phyloP scores from a whole-genome alignment of 116 monocot species.

The Dioscorea cayenensis region DNA sequence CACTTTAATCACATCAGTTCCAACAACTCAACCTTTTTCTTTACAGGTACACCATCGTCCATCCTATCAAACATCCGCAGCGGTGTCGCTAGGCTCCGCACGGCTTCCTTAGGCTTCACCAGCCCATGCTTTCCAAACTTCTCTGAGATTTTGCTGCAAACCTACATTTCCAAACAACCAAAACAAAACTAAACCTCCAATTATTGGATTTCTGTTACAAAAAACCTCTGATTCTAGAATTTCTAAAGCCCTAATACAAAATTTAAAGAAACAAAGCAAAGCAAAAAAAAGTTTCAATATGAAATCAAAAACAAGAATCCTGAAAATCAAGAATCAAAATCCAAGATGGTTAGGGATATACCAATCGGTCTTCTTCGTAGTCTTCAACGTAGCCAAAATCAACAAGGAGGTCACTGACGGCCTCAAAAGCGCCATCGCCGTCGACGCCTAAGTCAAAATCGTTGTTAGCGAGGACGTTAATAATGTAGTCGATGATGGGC shows the following conservation, averaged over 20 bases:
- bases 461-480: slow-evolving; percentile 97
- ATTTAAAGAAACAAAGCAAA: too few species aligned
- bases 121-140: too few species aligned
- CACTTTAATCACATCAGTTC: slow-evolving; percentile 61
- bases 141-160: too few species aligned
- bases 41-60: slow-evolving; percentile 68
- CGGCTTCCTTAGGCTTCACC: too few species aligned
- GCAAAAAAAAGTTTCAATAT: too few species aligned
- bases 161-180: too few species aligned
- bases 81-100: slow-evolving; percentile 78
- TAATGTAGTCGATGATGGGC: slow-evolving; percentile 93
- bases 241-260: too few species aligned
- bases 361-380: slow-evolving; percentile 53
- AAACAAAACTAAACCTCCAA: too few species aligned
- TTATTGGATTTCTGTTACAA: too few species aligned
- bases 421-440: slow-evolving; percentile 86
- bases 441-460: slow-evolving; percentile 97
- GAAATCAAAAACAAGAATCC: not conserved
- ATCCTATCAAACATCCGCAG: slow-evolving; percentile 92
- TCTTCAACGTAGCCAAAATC: slow-evolving; percentile 85
- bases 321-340: not conserved
- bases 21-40: slow-evolving; percentile 57
- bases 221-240: too few species aligned
- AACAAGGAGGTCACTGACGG: slow-evolving; percentile 86
- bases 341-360: too few species aligned